A percentile compares a stretch with the other conserved stretches of the same genome.
Conservation (phyloP, 139 green algal genomes). For the Micractinium sp. region DNA sequence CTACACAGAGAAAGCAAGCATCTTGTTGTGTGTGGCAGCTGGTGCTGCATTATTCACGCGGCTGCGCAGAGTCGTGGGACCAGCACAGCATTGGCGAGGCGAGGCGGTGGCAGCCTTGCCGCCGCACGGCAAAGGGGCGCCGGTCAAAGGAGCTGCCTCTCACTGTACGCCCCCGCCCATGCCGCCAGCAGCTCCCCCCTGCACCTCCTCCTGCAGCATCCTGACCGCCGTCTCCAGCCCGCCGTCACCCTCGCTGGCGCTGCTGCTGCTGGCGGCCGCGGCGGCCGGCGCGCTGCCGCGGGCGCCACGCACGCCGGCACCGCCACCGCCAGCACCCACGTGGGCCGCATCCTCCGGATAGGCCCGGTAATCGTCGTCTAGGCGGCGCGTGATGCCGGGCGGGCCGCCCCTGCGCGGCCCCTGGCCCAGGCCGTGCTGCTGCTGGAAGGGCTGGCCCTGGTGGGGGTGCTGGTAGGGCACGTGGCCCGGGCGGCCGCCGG, state of each 20-base stretch:
- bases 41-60: background rate
- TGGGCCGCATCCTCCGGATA: background rate
- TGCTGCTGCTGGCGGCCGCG: background rate
- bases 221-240: conserved; percentile 9
- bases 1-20: no score
- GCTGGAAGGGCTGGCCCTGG: background rate
- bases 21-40: background rate
- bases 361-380: background rate
- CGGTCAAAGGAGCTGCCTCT: no score
- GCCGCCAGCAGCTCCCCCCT: background rate
- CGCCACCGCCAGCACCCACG: no score
- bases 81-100: background rate
- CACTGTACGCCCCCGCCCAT: no score
- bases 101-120: background rate
- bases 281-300: background rate
- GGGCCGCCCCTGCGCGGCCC: background rate
- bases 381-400: background rate
- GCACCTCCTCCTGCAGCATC: conserved; percentile 15
- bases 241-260: conserved; percentile 11
- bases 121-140: no score
- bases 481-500: background rate
- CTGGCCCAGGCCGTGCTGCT: background rate
- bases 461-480: background rate
- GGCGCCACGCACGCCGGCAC: background rate
- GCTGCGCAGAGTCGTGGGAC: background rate